Evolutionary conservation across 1,284 basidiomycete genomes (phyloP), one percentile per base, ranked within the genome.

Genomic region (Gymnopus androsaceus): DNA sequence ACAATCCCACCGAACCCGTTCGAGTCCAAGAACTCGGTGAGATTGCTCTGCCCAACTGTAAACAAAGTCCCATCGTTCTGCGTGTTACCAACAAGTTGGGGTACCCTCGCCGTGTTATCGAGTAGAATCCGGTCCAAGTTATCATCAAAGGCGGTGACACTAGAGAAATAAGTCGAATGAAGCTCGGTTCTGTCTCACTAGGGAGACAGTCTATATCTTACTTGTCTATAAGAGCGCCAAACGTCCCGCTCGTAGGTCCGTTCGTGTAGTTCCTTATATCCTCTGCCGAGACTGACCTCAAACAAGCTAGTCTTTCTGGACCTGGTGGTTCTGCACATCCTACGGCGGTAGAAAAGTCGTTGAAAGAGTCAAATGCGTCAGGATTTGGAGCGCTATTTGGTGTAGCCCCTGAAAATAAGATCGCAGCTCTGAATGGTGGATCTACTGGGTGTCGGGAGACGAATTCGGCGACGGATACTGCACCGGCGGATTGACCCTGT

Each of bases 401-500:
- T 8, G 28, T 17, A 44, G 9, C 27, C 5, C 51, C 51, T 5
- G 51, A 53, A 40, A 53, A 42, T 14, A 53, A 21, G 27, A 53
- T 53, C 2, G 50, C 61, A 1, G 55, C 59, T 12, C 54, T 50
- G 55, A 62, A 62, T 3, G 61, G 57, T 19, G 55, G 57, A 5
- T 33, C 17, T 2, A 3, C 31, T 15, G 53, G 14, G 34, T 61
- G 57, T 3, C 59, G 50, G 5, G 33, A 28, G 30, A 61, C 33
- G 8, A 57, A 47, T 2, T 27, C 21, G 21, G 55, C 34, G 12
- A 63, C 63, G n/a, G 61, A 61, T 19, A 28, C 33, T 1, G 54
- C 28, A 1, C 64, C 64, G 9, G 64, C 64, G 40, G 60, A 62
- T 55, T 64, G 57, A 4, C 64, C n/a, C 30, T 25, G n/a, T n/a